These are phyloP conservation scores for Vanrija sp. DNA, from an alignment of 1,284 basidiomycete genomes.

Conservation along the genomic window DNA sequence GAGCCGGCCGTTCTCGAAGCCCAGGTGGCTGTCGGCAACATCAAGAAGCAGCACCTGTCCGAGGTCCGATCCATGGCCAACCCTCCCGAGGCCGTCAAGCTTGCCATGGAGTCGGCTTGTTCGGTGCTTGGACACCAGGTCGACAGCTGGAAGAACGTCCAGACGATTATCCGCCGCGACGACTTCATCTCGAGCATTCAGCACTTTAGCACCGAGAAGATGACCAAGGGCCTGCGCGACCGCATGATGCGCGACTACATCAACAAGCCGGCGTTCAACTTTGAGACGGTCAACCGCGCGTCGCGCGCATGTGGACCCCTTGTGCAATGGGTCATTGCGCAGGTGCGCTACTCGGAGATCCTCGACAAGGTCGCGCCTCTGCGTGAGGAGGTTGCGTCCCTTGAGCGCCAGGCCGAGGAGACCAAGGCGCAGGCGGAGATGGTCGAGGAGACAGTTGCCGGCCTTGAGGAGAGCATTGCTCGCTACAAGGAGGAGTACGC, in stretches of 20 bases:
- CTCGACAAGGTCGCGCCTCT: conserved; percentile 96
- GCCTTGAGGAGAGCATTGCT: conserved; percentile 88
- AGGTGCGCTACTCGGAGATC: conserved; percentile 96
- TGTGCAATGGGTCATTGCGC: conserved; percentile 97
- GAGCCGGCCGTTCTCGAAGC: conserved; percentile 96
- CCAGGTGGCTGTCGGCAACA: conserved; percentile 90
- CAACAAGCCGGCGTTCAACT: conserved; percentile 86
- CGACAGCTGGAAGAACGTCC: conserved; percentile 87
- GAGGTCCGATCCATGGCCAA: conserved; percentile 99
- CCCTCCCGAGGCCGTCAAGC: conserved; percentile 94
- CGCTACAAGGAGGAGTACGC: conserved; percentile 98
- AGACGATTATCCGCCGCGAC: conserved; percentile 92
- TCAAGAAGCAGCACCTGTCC: conserved; percentile 93
- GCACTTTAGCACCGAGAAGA: conserved; percentile 91
- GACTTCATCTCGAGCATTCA: conserved; percentile 97
- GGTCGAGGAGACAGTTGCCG: conserved; percentile 87
- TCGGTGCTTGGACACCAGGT: conserved; percentile 97
- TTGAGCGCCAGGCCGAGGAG: conserved; percentile 85
- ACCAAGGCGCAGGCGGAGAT: conserved; percentile 88
- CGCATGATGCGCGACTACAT: conserved; percentile 92
- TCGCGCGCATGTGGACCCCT: conserved; percentile 97
- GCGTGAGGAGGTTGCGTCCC: conserved; percentile 87
- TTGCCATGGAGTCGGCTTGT: conserved; percentile 99
- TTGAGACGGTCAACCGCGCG: conserved; percentile 90
- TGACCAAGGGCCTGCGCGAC: conserved; percentile 86